phyloP scores from a whole-genome alignment of 768 basidiomycete species.

The Melanogaster broomeanus region DNA sequence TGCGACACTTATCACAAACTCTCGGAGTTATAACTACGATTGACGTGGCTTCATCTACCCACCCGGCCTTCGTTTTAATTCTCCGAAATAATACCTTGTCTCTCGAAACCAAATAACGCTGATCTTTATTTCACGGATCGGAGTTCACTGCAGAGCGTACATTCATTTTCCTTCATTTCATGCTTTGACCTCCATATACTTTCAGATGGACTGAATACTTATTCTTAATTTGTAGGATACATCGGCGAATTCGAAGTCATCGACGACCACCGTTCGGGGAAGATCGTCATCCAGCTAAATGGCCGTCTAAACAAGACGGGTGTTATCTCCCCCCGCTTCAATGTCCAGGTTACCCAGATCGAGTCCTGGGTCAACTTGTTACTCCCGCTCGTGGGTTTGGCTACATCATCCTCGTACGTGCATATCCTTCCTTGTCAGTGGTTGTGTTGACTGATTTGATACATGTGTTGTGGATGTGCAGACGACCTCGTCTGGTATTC shows the following conservation, averaged over 20 bases:
- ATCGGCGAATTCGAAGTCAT: conserved; percentile 99
- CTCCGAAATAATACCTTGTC: conserved; percentile 78
- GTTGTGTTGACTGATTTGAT: background rate
- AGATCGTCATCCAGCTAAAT: conserved; percentile 98
- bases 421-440: background rate
- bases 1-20: too few species aligned
- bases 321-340: conserved; percentile 99
- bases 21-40: conserved; percentile 91
- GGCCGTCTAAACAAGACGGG: conserved; percentile 99
- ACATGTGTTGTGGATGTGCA: conserved; percentile 30
- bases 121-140: too few species aligned
- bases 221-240: conserved; percentile 62
- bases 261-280: conserved; percentile 97
- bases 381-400: conserved; percentile 94
- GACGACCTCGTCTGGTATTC: conserved; percentile 97
- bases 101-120: too few species aligned
- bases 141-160: conserved; percentile 37
- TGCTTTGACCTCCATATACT: background rate
- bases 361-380: conserved; percentile 97
- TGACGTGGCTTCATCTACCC: conserved; percentile 51
- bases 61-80: conserved; percentile 83
- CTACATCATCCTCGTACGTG: conserved; percentile 86
- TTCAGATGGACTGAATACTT: background rate
- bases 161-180: conserved; percentile 1
- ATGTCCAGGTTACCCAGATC: conserved; percentile 90